Percentiles rank a stretch among this genome's conserved stretches.
phyloP scores from a whole-genome alignment of 2,329 filamentous ascomycete species.

The Fusarium setosum region DNA sequence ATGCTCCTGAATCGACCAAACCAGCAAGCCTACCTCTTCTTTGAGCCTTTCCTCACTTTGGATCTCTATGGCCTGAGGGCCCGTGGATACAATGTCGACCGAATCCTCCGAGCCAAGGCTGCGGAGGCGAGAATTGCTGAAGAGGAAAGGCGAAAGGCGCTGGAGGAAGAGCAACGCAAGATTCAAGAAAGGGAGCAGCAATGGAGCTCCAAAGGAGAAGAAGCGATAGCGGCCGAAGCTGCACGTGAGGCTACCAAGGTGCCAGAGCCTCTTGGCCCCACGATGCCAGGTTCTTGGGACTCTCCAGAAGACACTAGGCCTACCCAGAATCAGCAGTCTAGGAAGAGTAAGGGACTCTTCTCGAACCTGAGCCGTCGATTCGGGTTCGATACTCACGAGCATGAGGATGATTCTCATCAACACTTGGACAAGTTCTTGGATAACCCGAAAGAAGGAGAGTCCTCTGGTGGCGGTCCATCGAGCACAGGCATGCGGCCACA shows the following conservation, averaged over 20 bases:
- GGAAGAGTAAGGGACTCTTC: conserved; percentile 70
- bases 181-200: conserved; percentile 67
- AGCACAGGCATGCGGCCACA: conserved; percentile 32
- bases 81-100: conserved; percentile 96
- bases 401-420: conserved; percentile 55
- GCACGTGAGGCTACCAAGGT: conserved; percentile 54
- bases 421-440: conserved; percentile 58
- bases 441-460: conserved; percentile 39
- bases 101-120: conserved; percentile 88
- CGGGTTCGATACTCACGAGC: conserved; percentile 68
- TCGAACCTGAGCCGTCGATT: conserved; percentile 75
- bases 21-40: conserved; percentile 88
- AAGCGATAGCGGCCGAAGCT: conserved; percentile 53
- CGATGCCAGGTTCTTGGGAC: conserved; percentile 83
- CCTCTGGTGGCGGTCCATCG: conserved; percentile 24
- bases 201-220: conserved; percentile 47
- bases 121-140: conserved; percentile 90
- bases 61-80: conserved; percentile 84
- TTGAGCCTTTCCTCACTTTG: conserved; percentile 90
- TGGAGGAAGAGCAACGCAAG: conserved; percentile 77
- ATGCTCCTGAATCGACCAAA: conserved; percentile 84
- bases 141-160: conserved; percentile 78
- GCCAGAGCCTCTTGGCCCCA: conserved; percentile 52
- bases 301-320: conserved; percentile 65
- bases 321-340: conserved; percentile 47